Evolutionary conservation across 2,329 filamentous ascomycete genomes (phyloP).

Genomic region (Podosphaera fusca): DNA sequence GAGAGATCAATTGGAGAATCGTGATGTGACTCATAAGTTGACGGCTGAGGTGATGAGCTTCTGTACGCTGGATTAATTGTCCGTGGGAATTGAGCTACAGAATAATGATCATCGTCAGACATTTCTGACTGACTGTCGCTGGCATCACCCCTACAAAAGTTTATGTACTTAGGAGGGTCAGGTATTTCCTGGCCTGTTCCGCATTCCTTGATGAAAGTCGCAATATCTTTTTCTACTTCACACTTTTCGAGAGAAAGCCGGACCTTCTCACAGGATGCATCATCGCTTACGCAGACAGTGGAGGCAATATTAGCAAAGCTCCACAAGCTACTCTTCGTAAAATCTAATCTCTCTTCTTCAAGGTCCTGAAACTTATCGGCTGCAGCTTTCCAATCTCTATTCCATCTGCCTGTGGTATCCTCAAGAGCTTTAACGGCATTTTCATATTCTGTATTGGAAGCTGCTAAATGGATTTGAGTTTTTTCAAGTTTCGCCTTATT

Average conservation of each 20-base stretch:
- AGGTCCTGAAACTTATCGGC: constrained; percentile 98
- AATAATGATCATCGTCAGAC: constrained; percentile 75
- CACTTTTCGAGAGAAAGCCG: constrained; percentile 80
- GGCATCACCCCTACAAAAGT: constrained; percentile 80
- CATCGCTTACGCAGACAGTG: constrained; percentile 92
- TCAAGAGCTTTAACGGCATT: constrained; percentile 78
- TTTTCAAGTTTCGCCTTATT: constrained; percentile 98
- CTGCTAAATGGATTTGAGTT: constrained; percentile 84
- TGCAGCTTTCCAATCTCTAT: constrained; percentile 91
- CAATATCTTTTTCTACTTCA: constrained; percentile 91
- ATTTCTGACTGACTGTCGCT: constrained; percentile 60
- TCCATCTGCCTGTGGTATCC: constrained; percentile 89
- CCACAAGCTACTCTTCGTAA: constrained; percentile 94
- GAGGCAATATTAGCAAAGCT: constrained; percentile 93
- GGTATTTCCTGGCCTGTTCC: constrained; percentile 96
- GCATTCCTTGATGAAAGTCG: constrained; percentile 62
- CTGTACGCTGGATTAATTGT: constrained; percentile 91
- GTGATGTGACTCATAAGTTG: constrained; percentile 77
- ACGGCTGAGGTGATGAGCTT: constrained; percentile 87
- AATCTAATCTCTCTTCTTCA: constrained; percentile 90
- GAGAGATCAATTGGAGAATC: constrained; percentile 57
- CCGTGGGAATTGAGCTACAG: constrained; percentile 83
- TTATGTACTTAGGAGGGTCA: constrained; percentile 92
- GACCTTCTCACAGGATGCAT: constrained; percentile 90
- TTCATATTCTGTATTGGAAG: constrained; percentile 84